These are phyloP conservation scores for Nidularia pulvinata DNA, from an alignment of 768 basidiomycete genomes.

Conservation along the genomic window DNA sequence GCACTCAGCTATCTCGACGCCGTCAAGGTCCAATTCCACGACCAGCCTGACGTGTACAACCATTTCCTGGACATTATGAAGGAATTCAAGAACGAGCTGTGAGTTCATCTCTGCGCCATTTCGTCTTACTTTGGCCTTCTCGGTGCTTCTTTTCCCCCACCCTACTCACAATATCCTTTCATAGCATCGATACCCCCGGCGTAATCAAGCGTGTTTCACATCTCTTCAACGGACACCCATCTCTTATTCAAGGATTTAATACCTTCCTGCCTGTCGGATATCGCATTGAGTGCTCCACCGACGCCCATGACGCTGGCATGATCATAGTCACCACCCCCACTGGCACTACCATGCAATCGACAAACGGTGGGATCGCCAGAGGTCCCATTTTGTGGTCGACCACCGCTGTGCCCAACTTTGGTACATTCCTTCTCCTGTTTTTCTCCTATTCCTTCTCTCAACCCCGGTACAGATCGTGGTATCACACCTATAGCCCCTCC, in stretches of 20 bases:
- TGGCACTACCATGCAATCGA: conserved; percentile 61
- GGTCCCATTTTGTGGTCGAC: conserved; percentile 37
- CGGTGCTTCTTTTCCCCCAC: background rate
- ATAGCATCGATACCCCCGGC: conserved; percentile 95
- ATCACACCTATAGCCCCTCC: conserved; percentile 3
- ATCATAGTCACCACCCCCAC: conserved; percentile 82
- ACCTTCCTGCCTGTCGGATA: conserved; percentile 96
- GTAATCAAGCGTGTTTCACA: conserved; percentile 95
- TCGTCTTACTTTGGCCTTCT: background rate
- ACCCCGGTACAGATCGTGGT: background rate
- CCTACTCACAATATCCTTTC: background rate
- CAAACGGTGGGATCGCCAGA: conserved; percentile 39
- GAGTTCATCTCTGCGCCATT: conserved; percentile 22
- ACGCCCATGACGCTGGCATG: conserved; percentile 59
- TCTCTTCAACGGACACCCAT: conserved; percentile 88
- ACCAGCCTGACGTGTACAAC: conserved; percentile 96
- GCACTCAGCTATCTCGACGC: conserved; percentile 92
- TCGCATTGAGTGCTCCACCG: conserved; percentile 80
- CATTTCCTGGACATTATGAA: conserved; percentile 98
- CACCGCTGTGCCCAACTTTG: background rate
- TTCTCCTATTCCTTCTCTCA: background rate
- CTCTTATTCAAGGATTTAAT: conserved; percentile 97
- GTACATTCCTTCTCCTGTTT: background rate
- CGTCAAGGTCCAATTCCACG: conserved; percentile 88
- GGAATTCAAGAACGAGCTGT: conserved; percentile 96